A percentile compares a stretch with the other conserved stretches of the same genome.
Conservation (phyloP, 495 filamentous ascomycete species). For the Penicillium malachiteum region DNA sequence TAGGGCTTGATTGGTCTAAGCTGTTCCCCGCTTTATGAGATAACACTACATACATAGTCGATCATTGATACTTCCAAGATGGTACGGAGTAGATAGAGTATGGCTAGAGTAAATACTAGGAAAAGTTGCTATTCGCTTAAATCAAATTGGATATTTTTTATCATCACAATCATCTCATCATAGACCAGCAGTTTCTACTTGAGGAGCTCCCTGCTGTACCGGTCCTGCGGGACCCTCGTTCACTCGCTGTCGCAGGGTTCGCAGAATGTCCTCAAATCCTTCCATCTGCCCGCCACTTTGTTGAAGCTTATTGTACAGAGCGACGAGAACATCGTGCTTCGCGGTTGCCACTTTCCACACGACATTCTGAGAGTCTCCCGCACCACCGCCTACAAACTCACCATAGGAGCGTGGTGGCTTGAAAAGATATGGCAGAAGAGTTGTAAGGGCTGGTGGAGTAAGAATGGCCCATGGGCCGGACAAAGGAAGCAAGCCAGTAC, state of each 20-base stretch:
- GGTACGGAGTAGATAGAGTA: no score
- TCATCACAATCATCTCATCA: conserved; percentile 17
- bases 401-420: conserved; percentile 56
- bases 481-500: conserved; percentile 40
- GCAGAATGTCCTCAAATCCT: conserved; percentile 46
- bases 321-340: conserved; percentile 56
- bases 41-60: not conserved
- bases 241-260: conserved; percentile 42
- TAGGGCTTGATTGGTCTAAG: conserved; percentile 16
- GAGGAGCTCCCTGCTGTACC: conserved; percentile 25
- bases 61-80: not conserved
- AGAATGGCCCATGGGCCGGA: conserved; percentile 53
- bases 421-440: conserved; percentile 59
- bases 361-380: conserved; percentile 55
- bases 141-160: no score
- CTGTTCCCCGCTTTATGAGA: conserved; percentile 8
- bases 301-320: conserved; percentile 39
- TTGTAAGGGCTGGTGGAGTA: conserved; percentile 49
- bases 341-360: conserved; percentile 60
- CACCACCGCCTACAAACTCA: conserved; percentile 57
- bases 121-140: no score
- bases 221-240: conserved; percentile 46
- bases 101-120: no score
- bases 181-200: conserved; percentile 38
- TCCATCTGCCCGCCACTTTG: conserved; percentile 28